Conservation (phyloP, 2,329 filamentous ascomycete genomes). For the Clarireedia paspali region DNA sequence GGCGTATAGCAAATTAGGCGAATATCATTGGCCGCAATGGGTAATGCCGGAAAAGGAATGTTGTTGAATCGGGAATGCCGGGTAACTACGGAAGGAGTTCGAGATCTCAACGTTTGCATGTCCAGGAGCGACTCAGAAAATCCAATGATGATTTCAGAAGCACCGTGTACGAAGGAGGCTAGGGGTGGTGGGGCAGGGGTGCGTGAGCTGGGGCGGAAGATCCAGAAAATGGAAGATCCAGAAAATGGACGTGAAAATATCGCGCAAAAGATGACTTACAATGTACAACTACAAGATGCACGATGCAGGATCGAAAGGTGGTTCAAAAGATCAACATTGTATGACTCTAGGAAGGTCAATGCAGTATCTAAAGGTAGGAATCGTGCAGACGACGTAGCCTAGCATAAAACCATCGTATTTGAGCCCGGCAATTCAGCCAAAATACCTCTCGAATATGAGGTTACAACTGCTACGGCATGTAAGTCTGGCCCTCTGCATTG, state of each 20-base stretch:
- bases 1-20: constrained; percentile 3
- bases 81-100: constrained; percentile 4
- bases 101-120: background rate
- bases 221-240: background rate
- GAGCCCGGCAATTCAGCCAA: background rate
- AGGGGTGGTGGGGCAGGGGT: too few relatives aligned
- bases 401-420: too few relatives aligned
- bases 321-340: background rate
- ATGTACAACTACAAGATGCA: background rate
- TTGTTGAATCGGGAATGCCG: constrained; percentile 4
- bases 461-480: background rate
- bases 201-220: background rate
- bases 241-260: background rate
- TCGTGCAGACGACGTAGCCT: too few relatives aligned
- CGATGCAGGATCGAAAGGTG: background rate
- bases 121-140: background rate
- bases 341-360: too few relatives aligned
- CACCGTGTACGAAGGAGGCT: too few relatives aligned
- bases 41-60: constrained; percentile 5
- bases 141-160: background rate
- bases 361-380: too few relatives aligned
- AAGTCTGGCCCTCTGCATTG: too few relatives aligned
- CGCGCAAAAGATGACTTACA: background rate
- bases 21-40: constrained; percentile 10
- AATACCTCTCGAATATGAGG: background rate